Evolutionary conservation across 129 eudicot species (phyloP), one percentile per base, ranked within the genome.

Genomic region (Glebionis coronaria): DNA sequence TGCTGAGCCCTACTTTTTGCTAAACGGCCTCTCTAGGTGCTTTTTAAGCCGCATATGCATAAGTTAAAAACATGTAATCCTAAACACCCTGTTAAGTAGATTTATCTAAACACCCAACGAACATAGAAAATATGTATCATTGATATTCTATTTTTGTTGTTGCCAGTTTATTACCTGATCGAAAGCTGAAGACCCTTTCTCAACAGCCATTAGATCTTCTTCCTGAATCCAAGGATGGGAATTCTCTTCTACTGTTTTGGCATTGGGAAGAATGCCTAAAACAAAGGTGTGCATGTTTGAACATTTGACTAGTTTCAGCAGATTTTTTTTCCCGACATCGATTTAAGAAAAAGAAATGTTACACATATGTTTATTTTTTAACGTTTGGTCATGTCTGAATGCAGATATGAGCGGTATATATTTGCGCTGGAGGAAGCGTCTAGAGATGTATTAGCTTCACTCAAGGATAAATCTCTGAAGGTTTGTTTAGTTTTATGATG

Each of bases 211-310:
- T 94, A 15, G 83, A 90, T 78, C 84, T 74, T 50, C 88, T 94
- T 62, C 82, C 99, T 0, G 99, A 94, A 15, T 74, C 95, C 15
- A 94, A 87, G 73, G 99, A 94, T 73, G 95, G 97, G 21, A 46
- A 89, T 44, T 84, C 97, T 27, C 95, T 94, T 27, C 74, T 94
- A 63, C 86, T 94, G 3, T 85, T 87, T 44, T 94, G 99, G 99
- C 73, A 94, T 75, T 94, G 99, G 99, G 99, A 94, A 80, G 93
- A 94, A 47, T 94, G 93, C 68, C 70, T 94, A 70, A 94, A 94
- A 67, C 84, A 82, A 64, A 94, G 97, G 99, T 94, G 99, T 94
- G 62, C 63, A 79, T 54, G 45, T 31, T 44, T 60, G n/a, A 70
- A 44, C 23, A 67, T 9, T n/a, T 46, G 57, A n/a, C 21, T 65